Evolutionary conservation across 768 basidiomycete species (phyloP).

Genomic region (Multifurca ochricompacta): DNA sequence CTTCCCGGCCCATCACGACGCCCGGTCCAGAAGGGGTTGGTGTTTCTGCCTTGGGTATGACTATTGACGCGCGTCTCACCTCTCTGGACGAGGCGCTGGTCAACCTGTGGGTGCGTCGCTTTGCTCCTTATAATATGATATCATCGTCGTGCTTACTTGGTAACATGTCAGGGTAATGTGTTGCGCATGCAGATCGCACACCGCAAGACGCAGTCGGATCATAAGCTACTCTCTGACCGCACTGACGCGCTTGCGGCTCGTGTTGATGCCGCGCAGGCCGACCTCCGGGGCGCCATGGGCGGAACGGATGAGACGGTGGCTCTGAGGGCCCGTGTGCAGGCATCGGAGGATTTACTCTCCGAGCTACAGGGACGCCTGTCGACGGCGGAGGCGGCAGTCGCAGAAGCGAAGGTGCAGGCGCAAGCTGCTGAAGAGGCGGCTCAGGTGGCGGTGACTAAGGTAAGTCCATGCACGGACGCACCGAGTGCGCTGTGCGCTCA

Average conservation of each 20-base stretch:
- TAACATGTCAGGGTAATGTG: constrained; percentile 13
- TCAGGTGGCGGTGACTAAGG: not conserved
- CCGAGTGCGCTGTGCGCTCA: constrained; percentile 18
- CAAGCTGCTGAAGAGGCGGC: constrained; percentile 23
- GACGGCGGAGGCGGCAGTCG: not conserved
- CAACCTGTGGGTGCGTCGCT: constrained; percentile 18
- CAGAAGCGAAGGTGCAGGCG: constrained; percentile 22
- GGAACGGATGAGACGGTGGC: not conserved
- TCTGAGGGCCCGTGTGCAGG: constrained; percentile 1
- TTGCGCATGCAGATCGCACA: constrained; percentile 21
- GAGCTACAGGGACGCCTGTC: constrained; percentile 7
- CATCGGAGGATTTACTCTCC: constrained; percentile 1
- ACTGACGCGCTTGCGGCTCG: constrained; percentile 17
- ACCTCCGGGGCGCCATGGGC: not conserved
- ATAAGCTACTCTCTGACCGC: constrained; percentile 19
- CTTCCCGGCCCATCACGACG: not conserved
- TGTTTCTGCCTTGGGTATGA: not conserved
- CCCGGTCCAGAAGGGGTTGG: not conserved
- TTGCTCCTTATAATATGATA: not conserved
- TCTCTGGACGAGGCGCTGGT: constrained; percentile 21
- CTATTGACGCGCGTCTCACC: constrained; percentile 9
- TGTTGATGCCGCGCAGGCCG: constrained; percentile 14
- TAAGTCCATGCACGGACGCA: constrained; percentile 14
- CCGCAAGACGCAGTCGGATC: constrained; percentile 22
- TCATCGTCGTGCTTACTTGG: not conserved